Evolutionary conservation across 495 filamentous ascomycete genomes (phyloP).

Genomic region (Hyaloscypha finlandica): DNA sequence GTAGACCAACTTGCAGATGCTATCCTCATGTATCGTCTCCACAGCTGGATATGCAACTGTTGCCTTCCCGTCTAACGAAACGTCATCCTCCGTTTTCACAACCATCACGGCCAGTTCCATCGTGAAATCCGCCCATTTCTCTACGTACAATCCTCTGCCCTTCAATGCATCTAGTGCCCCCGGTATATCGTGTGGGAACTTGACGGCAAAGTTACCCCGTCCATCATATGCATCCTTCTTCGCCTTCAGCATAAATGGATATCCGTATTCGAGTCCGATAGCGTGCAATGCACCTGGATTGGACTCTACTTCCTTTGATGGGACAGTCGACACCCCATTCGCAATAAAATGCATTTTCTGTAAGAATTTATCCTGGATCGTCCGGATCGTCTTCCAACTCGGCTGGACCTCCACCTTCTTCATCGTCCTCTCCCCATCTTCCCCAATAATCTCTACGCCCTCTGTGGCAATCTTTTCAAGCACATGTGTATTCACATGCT

Average conservation of each 20-base stretch:
- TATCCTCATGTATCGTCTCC: conserved; percentile 94
- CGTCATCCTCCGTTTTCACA: conserved; percentile 79
- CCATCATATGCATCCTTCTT: conserved; percentile 94
- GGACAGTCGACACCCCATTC: conserved; percentile 69
- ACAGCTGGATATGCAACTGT: conserved; percentile 83
- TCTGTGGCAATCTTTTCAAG: conserved; percentile 75
- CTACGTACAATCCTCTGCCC: conserved; percentile 77
- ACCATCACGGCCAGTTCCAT: conserved; percentile 95
- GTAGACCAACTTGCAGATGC: conserved; percentile 92
- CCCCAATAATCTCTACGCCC: conserved; percentile 48
- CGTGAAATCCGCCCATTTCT: conserved; percentile 85
- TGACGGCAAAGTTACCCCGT: conserved; percentile 75
- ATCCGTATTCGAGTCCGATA: conserved; percentile 68
- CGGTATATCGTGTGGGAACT: conserved; percentile 64
- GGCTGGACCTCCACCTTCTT: conserved; percentile 71
- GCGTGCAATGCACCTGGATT: conserved; percentile 52
- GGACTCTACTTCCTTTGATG: conserved; percentile 58
- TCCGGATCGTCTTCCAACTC: conserved; percentile 83
- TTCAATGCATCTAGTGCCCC: conserved; percentile 69
- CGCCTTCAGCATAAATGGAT: conserved; percentile 93
- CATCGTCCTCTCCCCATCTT: conserved; percentile 40
- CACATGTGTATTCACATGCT: conserved; percentile 93
- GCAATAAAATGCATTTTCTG: conserved; percentile 81
- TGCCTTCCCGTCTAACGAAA: conserved; percentile 42
- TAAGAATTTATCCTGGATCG: conserved; percentile 94